These are phyloP conservation scores for Aspergillus heteromorphus DNA, from an alignment of 495 filamentous ascomycete species.

Conservation along the genomic window DNA sequence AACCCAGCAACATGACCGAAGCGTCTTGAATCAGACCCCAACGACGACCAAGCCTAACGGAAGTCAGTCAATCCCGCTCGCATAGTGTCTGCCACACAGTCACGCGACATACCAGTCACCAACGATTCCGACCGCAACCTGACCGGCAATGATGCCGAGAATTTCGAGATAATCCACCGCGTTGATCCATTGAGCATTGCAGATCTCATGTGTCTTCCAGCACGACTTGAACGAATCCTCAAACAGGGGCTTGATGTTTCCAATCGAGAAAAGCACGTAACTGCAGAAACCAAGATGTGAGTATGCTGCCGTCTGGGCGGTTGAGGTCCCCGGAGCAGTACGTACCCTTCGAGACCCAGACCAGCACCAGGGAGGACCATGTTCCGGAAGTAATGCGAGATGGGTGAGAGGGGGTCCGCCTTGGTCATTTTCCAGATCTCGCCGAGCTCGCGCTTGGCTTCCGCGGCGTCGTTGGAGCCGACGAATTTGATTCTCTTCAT, in stretches of 20 bases:
- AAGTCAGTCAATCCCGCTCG: neutral
- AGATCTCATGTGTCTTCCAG: slow-evolving; percentile 61
- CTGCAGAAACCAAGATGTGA: slow-evolving; percentile 20
- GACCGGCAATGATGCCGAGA: slow-evolving; percentile 81
- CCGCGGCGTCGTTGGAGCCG: slow-evolving; percentile 57
- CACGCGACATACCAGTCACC: slow-evolving; percentile 45
- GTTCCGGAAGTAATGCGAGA: slow-evolving; percentile 80
- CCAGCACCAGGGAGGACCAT: slow-evolving; percentile 86
- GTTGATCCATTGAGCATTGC: slow-evolving; percentile 67
- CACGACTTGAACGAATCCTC: slow-evolving; percentile 61
- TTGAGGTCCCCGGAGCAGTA: slow-evolving; percentile 1
- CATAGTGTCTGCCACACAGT: neutral
- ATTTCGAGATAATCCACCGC: slow-evolving; percentile 83
- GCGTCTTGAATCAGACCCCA: slow-evolving; percentile 93
- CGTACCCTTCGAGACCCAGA: slow-evolving; percentile 75
- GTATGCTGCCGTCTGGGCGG: neutral
- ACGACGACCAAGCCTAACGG: slow-evolving; percentile 67
- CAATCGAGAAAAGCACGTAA: slow-evolving; percentile 93
- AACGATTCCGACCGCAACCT: slow-evolving; percentile 66
- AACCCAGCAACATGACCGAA: slow-evolving; percentile 83
- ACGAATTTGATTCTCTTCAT: slow-evolving; percentile 65
- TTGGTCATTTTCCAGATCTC: slow-evolving; percentile 73
- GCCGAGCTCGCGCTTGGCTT: slow-evolving; percentile 58
- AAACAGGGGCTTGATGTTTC: slow-evolving; percentile 77
- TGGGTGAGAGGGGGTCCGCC: slow-evolving; percentile 68